Evolutionary conservation across 1,139 yeast genomes (phyloP).

Genomic region (Candida glucosophila): DNA sequence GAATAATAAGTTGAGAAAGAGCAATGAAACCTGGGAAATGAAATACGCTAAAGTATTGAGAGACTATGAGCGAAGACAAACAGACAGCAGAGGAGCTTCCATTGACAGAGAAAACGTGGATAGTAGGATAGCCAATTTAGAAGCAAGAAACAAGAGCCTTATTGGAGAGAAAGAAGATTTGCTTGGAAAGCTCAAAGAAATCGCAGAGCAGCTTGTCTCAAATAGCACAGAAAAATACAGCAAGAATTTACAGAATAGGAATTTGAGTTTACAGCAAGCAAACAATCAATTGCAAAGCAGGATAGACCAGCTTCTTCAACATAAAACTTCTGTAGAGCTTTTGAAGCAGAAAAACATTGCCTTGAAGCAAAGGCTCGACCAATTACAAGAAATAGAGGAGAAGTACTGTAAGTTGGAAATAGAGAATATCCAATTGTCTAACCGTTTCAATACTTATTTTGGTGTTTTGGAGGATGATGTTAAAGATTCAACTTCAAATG

Average conservation of each 20-base stretch:
- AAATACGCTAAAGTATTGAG: conserved; percentile 14
- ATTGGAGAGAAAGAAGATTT: conserved; percentile 37
- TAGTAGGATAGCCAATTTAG: conserved; percentile 14
- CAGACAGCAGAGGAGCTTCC: too few species aligned
- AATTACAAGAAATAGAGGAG: conserved; percentile 36
- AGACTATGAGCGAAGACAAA: too few species aligned
- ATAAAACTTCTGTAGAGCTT: conserved; percentile 30
- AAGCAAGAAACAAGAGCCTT: conserved; percentile 13
- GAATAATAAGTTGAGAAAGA: conserved; percentile 8
- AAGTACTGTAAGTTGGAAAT: conserved; percentile 44
- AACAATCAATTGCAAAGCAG: conserved; percentile 22
- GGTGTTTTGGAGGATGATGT: conserved; percentile 20
- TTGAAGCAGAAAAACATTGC: conserved; percentile 30
- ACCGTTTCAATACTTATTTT: conserved; percentile 28
- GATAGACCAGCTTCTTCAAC: conserved; percentile 26
- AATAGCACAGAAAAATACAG: conserved; percentile 9
- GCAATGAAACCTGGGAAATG: conserved; percentile 15
- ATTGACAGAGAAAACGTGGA: too few species aligned
- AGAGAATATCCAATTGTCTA: conserved; percentile 40
- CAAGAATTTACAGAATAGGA: conserved; percentile 20
- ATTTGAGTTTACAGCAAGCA: conserved; percentile 21
- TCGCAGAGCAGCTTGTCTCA: conserved; percentile 5
- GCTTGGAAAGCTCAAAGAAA: conserved; percentile 29
- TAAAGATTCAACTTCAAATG: conserved; percentile 14
- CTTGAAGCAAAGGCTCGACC: conserved; percentile 26